Percentiles rank a stretch among this genome's conserved stretches.
phyloP scores from a whole-genome alignment of 2,329 filamentous ascomycete species.

The Colletotrichum liriopes region DNA sequence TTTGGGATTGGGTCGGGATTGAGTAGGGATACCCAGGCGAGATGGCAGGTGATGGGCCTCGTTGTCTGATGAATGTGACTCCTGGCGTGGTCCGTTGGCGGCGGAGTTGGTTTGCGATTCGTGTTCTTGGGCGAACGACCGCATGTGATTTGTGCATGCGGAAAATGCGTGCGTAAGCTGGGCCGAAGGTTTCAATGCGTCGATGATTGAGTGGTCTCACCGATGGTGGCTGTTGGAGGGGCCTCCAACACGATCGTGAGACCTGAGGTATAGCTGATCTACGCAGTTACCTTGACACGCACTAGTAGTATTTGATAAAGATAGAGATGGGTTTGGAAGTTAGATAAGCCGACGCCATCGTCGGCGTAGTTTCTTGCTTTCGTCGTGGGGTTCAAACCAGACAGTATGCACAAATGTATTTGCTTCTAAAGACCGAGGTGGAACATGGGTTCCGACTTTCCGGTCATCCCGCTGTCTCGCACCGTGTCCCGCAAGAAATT shows the following conservation, averaged over 20 bases:
- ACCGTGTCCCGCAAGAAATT: not conserved
- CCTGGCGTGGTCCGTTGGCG: not conserved
- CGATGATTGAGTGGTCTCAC: not conserved
- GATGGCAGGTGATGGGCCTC: not conserved
- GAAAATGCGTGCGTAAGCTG: not conserved
- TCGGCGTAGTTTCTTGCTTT: too few relatives aligned
- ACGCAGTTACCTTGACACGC: not conserved
- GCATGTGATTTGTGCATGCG: not conserved
- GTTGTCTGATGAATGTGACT: not conserved
- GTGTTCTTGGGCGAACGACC: not conserved
- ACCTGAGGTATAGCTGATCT: not conserved
- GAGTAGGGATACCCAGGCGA: conserved; percentile 4
- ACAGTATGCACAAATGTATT: not conserved
- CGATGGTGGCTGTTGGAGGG: too few relatives aligned
- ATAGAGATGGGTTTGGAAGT: not conserved
- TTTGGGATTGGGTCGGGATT: conserved; percentile 4
- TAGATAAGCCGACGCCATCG: not conserved
- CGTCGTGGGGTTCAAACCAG: not conserved
- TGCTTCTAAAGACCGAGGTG: not conserved
- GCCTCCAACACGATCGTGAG: too few relatives aligned
- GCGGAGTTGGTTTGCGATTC: not conserved
- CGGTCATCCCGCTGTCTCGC: not conserved
- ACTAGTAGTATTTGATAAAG: not conserved
- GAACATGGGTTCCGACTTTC: not conserved
- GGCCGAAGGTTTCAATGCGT: not conserved